These are phyloP conservation scores for Blastobotrys aristatus DNA, from an alignment of 1,139 yeast genomes.

Conservation along the genomic window DNA sequence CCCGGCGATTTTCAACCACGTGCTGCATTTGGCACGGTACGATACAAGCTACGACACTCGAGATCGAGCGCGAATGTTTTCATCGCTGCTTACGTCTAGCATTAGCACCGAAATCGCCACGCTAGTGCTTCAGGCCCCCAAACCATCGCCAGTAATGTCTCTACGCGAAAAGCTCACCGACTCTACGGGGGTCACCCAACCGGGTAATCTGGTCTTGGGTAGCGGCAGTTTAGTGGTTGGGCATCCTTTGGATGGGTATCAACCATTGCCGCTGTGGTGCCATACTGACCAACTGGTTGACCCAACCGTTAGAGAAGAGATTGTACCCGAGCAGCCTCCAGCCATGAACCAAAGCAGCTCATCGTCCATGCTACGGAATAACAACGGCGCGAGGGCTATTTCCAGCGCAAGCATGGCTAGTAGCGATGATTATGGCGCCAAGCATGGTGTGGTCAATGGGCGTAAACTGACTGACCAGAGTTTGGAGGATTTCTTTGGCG, in stretches of 20 bases:
- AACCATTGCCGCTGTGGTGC: constrained; percentile 33
- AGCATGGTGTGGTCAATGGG: constrained; percentile 22
- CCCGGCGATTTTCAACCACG: constrained; percentile 54
- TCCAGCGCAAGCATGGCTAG: constrained; percentile 8
- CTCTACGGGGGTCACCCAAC: constrained; percentile 13
- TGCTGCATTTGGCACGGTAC: constrained; percentile 61
- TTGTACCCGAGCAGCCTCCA: constrained; percentile 6
- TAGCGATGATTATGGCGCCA: constrained; percentile 1
- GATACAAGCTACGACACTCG: constrained; percentile 76
- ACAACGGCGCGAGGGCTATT: constrained; percentile 16
- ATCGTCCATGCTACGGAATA: not conserved
- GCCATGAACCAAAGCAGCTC: not conserved
- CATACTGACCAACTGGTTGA: constrained; percentile 24
- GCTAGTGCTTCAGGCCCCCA: constrained; percentile 76
- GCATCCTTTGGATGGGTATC: constrained; percentile 31
- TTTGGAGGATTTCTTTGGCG: constrained; percentile 80
- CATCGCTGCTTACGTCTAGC: constrained; percentile 42
- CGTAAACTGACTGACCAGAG: constrained; percentile 59
- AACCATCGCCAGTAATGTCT: constrained; percentile 44
- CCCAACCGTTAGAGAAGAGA: constrained; percentile 29
- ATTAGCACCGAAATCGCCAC: constrained; percentile 52
- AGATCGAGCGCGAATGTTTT: constrained; percentile 75
- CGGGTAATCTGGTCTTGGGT: constrained; percentile 29
- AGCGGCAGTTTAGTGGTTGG: constrained; percentile 34
- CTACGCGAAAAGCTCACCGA: constrained; percentile 17